Evolutionary conservation across 345 rosid genomes (phyloP).

Genomic region (Hibiscus tridactylites): DNA sequence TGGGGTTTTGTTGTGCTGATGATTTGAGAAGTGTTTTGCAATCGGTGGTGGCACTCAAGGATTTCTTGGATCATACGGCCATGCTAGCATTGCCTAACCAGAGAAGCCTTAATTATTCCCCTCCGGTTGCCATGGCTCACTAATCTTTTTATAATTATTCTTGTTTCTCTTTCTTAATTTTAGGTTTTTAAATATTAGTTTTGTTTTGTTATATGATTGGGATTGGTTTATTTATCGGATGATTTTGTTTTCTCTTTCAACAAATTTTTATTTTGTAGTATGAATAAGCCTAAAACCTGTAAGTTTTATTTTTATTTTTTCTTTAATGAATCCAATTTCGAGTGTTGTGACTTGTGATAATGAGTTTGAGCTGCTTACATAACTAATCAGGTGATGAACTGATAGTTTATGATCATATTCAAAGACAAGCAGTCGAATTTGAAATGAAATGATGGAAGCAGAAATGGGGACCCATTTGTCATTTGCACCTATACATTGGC

Average conservation of each 20-base stretch:
- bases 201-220: slow-evolving; percentile 1
- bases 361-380: no score
- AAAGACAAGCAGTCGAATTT: no score
- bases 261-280: slow-evolving; percentile 13
- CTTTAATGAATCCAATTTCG: no score
- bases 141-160: slow-evolving; percentile 13
- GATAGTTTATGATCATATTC: no score
- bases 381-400: no score
- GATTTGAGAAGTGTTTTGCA: slow-evolving; percentile 68
- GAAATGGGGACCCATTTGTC: no score
- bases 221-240: slow-evolving; percentile 41
- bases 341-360: no score
- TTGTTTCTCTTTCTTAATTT: neutral
- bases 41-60: slow-evolving; percentile 80
- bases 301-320: neutral
- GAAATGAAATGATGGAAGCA: no score
- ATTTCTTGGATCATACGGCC: slow-evolving; percentile 94
- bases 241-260: neutral
- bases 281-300: slow-evolving; percentile 23
- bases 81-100: slow-evolving; percentile 95
- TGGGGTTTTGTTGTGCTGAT: slow-evolving; percentile 64
- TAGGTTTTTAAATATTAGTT: neutral
- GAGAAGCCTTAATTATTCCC: slow-evolving; percentile 56
- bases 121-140: slow-evolving; percentile 68
- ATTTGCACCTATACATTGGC: no score